Evolutionary conservation across 805 yeast species (phyloP).

Genomic region (Yarrowia porcina): DNA sequence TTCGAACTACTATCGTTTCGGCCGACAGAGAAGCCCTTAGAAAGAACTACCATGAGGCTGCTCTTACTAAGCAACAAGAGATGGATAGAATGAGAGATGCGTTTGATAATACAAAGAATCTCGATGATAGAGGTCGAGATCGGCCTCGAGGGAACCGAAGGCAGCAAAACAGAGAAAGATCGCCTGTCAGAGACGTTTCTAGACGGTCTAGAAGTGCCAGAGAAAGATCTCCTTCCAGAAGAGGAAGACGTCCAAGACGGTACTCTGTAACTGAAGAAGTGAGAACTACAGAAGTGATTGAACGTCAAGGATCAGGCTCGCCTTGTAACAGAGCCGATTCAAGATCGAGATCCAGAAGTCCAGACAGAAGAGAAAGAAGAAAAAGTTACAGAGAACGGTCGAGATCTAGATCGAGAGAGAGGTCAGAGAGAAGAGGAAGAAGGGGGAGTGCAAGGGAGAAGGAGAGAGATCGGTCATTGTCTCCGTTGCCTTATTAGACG

Average conservation of each 20-base stretch:
- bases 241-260: slow-evolving; percentile 11
- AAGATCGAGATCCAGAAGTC: slow-evolving; percentile 16
- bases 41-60: slow-evolving; percentile 9
- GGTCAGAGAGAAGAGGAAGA: not conserved
- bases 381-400: slow-evolving; percentile 10
- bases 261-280: slow-evolving; percentile 1
- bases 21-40: not conserved
- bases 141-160: not conserved
- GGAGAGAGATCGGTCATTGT: not conserved
- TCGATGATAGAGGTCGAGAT: slow-evolving; percentile 13
- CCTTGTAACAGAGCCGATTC: not conserved
- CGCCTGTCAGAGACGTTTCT: not conserved
- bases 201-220: slow-evolving; percentile 6
- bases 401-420: not conserved
- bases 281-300: not conserved
- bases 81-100: slow-evolving; percentile 19
- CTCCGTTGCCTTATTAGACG: not conserved
- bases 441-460: not conserved
- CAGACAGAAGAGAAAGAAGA: not conserved
- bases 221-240: slow-evolving; percentile 9
- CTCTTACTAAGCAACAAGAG: slow-evolving; percentile 7
- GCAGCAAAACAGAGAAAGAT: not conserved
- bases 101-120: not conserved
- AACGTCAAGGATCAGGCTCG: not conserved
- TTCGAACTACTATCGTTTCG: slow-evolving; percentile 7